A percentile compares a stretch with the other conserved stretches of the same genome.
Conservation (phyloP, 768 basidiomycete genomes). For the Gymnopilus junonius region DNA sequence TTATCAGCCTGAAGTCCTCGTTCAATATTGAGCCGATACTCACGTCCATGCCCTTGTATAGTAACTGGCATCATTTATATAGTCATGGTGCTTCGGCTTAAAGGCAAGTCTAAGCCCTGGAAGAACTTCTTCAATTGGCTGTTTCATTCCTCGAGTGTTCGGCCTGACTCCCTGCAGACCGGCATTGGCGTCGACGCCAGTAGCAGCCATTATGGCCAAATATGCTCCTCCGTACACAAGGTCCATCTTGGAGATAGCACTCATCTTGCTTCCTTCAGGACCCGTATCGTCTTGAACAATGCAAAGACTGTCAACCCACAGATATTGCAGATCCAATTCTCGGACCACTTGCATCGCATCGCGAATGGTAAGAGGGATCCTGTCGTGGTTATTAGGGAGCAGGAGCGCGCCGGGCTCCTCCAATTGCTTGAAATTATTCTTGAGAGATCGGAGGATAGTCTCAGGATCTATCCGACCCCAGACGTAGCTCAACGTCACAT, state of each 20-base stretch:
- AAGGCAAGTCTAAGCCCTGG: slow-evolving; percentile 7
- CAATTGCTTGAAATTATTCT: neutral
- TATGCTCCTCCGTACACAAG: slow-evolving; percentile 6
- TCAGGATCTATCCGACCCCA: slow-evolving; percentile 14
- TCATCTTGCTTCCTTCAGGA: slow-evolving; percentile 3
- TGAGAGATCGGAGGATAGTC: slow-evolving; percentile 3
- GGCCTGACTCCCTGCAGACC: slow-evolving; percentile 11
- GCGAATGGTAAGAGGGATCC: slow-evolving; percentile 11
- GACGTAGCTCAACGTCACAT: slow-evolving; percentile 15
- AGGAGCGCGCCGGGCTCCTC: slow-evolving; percentile 2
- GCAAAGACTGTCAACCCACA: slow-evolving; percentile 15
- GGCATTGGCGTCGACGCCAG: slow-evolving; percentile 9
- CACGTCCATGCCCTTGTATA: slow-evolving; percentile 13
- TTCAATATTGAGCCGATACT: neutral
- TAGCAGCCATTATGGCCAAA: slow-evolving; percentile 8
- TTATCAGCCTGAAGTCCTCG: neutral
- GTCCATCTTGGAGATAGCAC: slow-evolving; percentile 12
- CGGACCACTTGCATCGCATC: slow-evolving; percentile 9
- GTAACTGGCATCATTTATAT: neutral
- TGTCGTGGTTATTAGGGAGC: neutral
- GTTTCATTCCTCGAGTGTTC: neutral
- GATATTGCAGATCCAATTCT: slow-evolving; percentile 8
- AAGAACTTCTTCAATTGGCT: slow-evolving; percentile 7
- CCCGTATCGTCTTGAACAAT: slow-evolving; percentile 8
- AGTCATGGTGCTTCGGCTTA: neutral